Evolutionary conservation across 495 filamentous ascomycete species (phyloP), one percentile per base, ranked within the genome.

Genomic region (Durotheca rogersii): DNA sequence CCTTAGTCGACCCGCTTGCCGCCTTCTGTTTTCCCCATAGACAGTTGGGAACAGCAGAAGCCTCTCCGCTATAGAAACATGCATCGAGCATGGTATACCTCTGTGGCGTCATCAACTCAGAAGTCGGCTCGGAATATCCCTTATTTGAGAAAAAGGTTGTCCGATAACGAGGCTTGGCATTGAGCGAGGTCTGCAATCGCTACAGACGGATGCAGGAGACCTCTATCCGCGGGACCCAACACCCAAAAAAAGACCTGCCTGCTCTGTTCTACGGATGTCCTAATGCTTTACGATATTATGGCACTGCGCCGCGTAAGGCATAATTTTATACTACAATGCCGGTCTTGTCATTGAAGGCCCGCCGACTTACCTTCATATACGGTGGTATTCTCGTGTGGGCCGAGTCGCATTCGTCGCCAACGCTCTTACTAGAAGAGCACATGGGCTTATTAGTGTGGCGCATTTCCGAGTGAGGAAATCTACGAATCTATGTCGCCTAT

Each of bases 371-470:
- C 23, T 27, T 4, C 23, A n/a, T n/a, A n/a, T n/a, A 1, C 7
- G 19, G 21, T 7, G 19, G 2, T 33, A 34, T 45, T 23, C n/a
- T 32, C 11, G 18, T 7, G 29, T 31, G 7, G 18, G 16, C 29
- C 17, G 27, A 34, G 30, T 19, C 33, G 36, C 17, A 34, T 12
- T 27, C 11, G 11, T 21, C 17, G 2, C 35, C 14, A 33, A 17
- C 30, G 36, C 17, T 14, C n/a, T 20, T 27, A 9, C 23, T 27
- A 27, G 4, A 27, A 4, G 4, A 39, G 18, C 9, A 40, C 20
- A 41, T 30, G 36, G 34, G 41, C 47, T 46, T 50, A 51, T 30
- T 17, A 33, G n/a, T n/a, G n/a, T 21, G 40, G 40, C n/a, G 25
- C 11, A 27, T 18, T 14, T 29, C 16, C 5, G 12, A 7, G 9